Percentiles rank a stretch among this genome's conserved stretches.
Evolutionary conservation across 1,284 basidiomycete species (phyloP).

Genomic region (Anthracocystis panici-leucophaei): DNA sequence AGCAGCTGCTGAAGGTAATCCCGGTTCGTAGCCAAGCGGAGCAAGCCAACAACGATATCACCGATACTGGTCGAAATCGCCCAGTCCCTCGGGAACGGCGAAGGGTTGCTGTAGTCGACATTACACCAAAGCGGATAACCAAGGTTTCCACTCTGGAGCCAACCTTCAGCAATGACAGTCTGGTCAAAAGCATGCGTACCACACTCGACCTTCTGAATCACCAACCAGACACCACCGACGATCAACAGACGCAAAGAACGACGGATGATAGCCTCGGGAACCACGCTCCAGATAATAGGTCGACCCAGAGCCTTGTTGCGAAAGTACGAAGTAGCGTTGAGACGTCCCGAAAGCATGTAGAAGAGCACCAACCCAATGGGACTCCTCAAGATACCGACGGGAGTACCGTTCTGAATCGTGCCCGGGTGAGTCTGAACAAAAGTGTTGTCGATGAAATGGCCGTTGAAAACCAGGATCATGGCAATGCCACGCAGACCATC

Average conservation of each 20-base stretch:
- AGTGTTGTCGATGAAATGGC: slow-evolving; percentile 70
- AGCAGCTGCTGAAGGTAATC: slow-evolving; percentile 70
- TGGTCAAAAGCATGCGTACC: slow-evolving; percentile 57
- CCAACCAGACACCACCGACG: slow-evolving; percentile 69
- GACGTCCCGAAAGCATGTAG: slow-evolving; percentile 70
- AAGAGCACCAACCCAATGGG: slow-evolving; percentile 40
- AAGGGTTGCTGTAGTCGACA: slow-evolving; percentile 61
- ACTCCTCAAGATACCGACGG: slow-evolving; percentile 53
- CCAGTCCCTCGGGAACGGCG: slow-evolving; percentile 39
- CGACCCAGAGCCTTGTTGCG: slow-evolving; percentile 62
- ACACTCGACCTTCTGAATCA: slow-evolving; percentile 69
- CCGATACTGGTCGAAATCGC: slow-evolving; percentile 55
- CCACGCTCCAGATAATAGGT: slow-evolving; percentile 64
- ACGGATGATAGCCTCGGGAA: slow-evolving; percentile 70
- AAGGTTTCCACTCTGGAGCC: slow-evolving; percentile 62
- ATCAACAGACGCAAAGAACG: slow-evolving; percentile 70
- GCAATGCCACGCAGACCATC: slow-evolving; percentile 71
- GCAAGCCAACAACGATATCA: slow-evolving; percentile 69
- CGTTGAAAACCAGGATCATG: slow-evolving; percentile 69
- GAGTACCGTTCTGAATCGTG: slow-evolving; percentile 67
- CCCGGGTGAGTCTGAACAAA: slow-evolving; percentile 68
- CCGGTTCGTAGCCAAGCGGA: slow-evolving; percentile 70
- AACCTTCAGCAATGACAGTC: slow-evolving; percentile 64
- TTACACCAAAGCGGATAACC: slow-evolving; percentile 70
- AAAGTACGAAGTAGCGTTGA: slow-evolving; percentile 70